Evolutionary conservation across 2,329 filamentous ascomycete species (phyloP).

Genomic region (Xylaria sp.): DNA sequence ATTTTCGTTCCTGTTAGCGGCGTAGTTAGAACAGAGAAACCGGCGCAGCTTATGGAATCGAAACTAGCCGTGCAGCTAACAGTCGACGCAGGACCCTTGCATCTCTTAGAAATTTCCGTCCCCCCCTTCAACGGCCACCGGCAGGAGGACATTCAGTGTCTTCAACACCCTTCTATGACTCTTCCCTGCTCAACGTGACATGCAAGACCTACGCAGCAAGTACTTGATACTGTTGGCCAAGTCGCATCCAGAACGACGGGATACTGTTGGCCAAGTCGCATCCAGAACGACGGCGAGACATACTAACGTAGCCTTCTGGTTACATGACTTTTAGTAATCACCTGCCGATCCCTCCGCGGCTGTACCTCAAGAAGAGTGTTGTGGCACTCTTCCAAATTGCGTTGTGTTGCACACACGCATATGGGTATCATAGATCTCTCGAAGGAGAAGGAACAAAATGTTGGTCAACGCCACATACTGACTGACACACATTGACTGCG

Average conservation of each 20-base stretch:
- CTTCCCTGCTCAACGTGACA: constrained; percentile 28
- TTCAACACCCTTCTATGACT: not conserved
- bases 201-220: constrained; percentile 25
- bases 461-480: constrained; percentile 4
- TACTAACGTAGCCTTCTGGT: constrained; percentile 18
- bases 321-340: constrained; percentile 40
- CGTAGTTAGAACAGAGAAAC: constrained; percentile 9
- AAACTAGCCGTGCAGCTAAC: constrained; percentile 33
- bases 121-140: constrained; percentile 23
- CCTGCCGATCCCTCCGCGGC: constrained; percentile 33
- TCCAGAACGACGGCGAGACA: constrained; percentile 1
- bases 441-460: constrained; percentile 8
- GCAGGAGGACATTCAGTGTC: constrained; percentile 29
- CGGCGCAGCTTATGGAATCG: constrained; percentile 10
- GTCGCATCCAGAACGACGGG: constrained; percentile 8
- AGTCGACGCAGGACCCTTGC: constrained; percentile 27
- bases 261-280: constrained; percentile 25
- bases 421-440: constrained; percentile 11
- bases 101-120: constrained; percentile 18
- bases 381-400: constrained; percentile 32
- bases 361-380: constrained; percentile 19
- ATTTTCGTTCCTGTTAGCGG: constrained; percentile 9
- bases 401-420: constrained; percentile 19
- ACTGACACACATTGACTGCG: not conserved
- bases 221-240: constrained; percentile 17